Percentiles rank a stretch among this genome's conserved stretches.
Conservation (phyloP, 2,329 filamentous ascomycete genomes). For the Leptodontidium sp. region DNA sequence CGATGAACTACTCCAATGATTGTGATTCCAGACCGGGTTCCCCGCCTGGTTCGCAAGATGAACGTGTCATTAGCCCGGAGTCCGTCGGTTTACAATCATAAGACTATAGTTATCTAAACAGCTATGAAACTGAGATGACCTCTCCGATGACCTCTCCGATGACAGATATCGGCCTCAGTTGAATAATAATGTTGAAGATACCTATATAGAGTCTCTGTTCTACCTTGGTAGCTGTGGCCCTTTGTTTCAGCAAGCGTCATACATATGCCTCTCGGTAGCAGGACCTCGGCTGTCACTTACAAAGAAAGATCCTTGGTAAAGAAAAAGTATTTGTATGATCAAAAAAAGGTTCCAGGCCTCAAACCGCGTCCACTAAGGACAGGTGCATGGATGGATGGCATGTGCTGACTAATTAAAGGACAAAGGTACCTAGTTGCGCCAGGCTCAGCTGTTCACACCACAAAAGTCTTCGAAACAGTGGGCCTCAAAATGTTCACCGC, state of each 20-base stretch:
- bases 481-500: neutral
- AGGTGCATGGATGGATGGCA: neutral
- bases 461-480: constrained; percentile 15
- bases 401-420: neutral
- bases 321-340: neutral
- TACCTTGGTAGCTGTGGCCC: too few species aligned
- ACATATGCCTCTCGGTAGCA: neutral
- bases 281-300: too few species aligned
- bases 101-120: neutral
- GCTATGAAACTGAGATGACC: neutral
- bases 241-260: neutral
- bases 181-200: neutral
- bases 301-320: neutral
- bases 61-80: neutral
- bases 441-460: neutral
- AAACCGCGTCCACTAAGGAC: neutral
- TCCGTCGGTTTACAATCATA: neutral
- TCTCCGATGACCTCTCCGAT: neutral
- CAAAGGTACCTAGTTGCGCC: too few species aligned
- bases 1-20: neutral
- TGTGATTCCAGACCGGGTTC: neutral
- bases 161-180: too few species aligned
- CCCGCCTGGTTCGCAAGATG: neutral
- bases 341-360: neutral
- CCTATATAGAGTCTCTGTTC: neutral